Percentiles rank a stretch among this genome's conserved stretches.
These are phyloP conservation scores for Phylloporus rhodoxanthus DNA, from an alignment of 768 basidiomycete genomes.

Conservation along the genomic window DNA sequence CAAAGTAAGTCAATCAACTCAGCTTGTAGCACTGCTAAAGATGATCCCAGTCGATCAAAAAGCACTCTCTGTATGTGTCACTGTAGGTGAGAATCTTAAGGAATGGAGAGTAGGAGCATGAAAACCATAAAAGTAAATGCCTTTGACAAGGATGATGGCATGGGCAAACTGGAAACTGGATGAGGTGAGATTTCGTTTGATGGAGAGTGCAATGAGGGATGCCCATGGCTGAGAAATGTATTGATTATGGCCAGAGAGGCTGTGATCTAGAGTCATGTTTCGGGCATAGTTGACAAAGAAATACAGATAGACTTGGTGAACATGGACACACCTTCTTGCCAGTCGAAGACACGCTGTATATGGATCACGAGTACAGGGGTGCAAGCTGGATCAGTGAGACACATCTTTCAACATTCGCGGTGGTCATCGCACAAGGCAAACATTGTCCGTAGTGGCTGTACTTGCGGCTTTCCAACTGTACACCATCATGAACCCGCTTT, in stretches of 20 bases:
- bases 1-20: too few relatives aligned
- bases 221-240: conserved; percentile 65
- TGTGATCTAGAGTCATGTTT: conserved; percentile 54
- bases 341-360: conserved; percentile 76
- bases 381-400: too few relatives aligned
- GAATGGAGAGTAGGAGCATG: too few relatives aligned
- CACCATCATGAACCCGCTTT: too few relatives aligned
- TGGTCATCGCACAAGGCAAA: not conserved
- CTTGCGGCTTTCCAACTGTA: too few relatives aligned
- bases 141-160: conserved; percentile 82
- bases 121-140: conserved; percentile 93
- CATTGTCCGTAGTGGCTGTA: not conserved
- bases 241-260: conserved; percentile 32
- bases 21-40: too few relatives aligned
- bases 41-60: too few relatives aligned
- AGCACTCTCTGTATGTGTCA: too few relatives aligned
- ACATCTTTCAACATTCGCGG: too few relatives aligned
- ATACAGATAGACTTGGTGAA: conserved; percentile 94
- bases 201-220: conserved; percentile 75
- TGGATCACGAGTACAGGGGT: conserved; percentile 73
- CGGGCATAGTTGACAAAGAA: conserved; percentile 81
- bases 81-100: too few relatives aligned
- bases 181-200: conserved; percentile 65
- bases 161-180: conserved; percentile 59
- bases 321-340: conserved; percentile 80